Percentiles rank a stretch among this genome's conserved stretches.
Conservation (phyloP, 2,329 filamentous ascomycete genomes). For the Nakataea oryzae region DNA sequence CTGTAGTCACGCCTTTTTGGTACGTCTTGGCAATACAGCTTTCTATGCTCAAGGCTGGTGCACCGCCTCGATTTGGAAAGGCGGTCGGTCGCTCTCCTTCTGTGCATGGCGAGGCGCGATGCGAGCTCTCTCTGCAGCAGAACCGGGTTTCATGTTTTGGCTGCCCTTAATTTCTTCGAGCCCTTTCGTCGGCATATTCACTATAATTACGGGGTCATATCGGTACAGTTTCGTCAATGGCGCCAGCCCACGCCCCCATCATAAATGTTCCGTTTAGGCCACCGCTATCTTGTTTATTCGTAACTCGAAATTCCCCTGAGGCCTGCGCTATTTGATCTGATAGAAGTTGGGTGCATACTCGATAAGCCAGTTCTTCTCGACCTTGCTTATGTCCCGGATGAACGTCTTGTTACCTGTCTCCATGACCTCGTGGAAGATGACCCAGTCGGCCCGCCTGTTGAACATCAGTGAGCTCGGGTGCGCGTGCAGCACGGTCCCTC, state of each 20-base stretch:
- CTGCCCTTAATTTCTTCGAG: not conserved
- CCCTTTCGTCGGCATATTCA: not conserved
- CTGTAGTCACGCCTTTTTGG: not conserved
- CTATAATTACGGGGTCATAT: not conserved
- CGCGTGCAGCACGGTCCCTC: constrained; percentile 67
- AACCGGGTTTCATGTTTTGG: not conserved
- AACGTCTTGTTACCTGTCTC: constrained; percentile 82
- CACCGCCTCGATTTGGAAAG: too few relatives aligned
- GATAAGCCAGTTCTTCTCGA: constrained; percentile 84
- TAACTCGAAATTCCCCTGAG: constrained; percentile 8
- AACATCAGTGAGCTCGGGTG: constrained; percentile 94
- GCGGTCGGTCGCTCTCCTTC: not conserved
- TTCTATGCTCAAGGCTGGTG: too few relatives aligned
- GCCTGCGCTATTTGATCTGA: constrained; percentile 32
- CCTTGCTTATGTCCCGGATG: constrained; percentile 85
- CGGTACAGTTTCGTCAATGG: not conserved
- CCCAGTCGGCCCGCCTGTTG: constrained; percentile 93
- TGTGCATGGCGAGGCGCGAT: not conserved
- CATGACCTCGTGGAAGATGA: constrained; percentile 88
- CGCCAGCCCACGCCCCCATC: not conserved
- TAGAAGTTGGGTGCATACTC: constrained; percentile 86
- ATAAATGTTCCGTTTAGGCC: not conserved
- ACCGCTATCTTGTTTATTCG: not conserved
- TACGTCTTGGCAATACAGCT: not conserved
- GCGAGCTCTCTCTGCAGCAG: not conserved